Evolutionary conservation across 2,329 filamentous ascomycete species (phyloP).

Genomic region (Chrysosporium keratinophilum): DNA sequence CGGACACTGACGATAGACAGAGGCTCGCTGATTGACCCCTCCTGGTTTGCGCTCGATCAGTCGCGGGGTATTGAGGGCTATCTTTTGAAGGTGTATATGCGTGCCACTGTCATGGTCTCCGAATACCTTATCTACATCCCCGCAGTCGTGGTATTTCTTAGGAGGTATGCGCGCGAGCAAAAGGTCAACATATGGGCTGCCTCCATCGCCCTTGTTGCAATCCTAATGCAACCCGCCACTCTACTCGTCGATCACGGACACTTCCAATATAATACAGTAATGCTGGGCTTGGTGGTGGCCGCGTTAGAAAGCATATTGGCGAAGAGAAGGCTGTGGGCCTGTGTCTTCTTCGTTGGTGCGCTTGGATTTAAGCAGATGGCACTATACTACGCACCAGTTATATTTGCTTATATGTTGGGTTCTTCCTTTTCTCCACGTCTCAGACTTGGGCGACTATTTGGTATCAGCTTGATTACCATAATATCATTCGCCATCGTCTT

Average conservation of each 20-base stretch:
- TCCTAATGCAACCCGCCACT: constrained; percentile 82
- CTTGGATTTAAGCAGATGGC: constrained; percentile 99
- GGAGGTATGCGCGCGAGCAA: constrained; percentile 65
- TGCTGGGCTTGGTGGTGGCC: constrained; percentile 82
- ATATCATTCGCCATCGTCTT: constrained; percentile 65
- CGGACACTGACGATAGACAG: constrained; percentile 28
- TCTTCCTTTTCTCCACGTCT: constrained; percentile 68
- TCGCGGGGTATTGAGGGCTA: constrained; percentile 75
- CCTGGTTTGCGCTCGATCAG: constrained; percentile 76
- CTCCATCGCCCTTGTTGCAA: constrained; percentile 74
- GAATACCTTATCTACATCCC: constrained; percentile 87
- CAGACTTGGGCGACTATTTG: constrained; percentile 57
- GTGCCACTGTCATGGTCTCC: constrained; percentile 77
- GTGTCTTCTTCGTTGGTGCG: constrained; percentile 84
- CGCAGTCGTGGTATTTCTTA: constrained; percentile 71
- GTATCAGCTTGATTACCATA: constrained; percentile 63
- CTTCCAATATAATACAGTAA: constrained; percentile 98
- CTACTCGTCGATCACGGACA: constrained; percentile 91
- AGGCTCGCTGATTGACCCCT: constrained; percentile 63
- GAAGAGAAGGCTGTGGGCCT: constrained; percentile 74
- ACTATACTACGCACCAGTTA: constrained; percentile 84
- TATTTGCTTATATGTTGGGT: constrained; percentile 85
- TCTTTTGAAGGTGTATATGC: constrained; percentile 86
- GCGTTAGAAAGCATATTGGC: constrained; percentile 83
- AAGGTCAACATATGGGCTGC: constrained; percentile 71